Conservation (phyloP, 2,329 filamentous ascomycete genomes). For the Stagonosporopsis chrysanthemi region DNA sequence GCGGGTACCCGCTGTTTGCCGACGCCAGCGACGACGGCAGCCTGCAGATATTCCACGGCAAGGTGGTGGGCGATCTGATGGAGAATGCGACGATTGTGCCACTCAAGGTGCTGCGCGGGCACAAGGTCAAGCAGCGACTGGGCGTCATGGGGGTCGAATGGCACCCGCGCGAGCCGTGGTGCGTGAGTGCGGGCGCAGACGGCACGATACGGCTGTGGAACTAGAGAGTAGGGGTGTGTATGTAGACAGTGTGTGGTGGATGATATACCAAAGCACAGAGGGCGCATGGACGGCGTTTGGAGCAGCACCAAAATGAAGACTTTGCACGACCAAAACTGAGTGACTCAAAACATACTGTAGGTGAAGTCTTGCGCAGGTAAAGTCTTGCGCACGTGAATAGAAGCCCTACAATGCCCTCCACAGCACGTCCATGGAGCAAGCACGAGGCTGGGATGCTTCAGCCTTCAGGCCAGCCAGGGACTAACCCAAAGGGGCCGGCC, state of each 20-base stretch:
- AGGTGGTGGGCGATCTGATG: conserved; percentile 92
- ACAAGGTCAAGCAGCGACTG: conserved; percentile 83
- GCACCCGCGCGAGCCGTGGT: conserved; percentile 95
- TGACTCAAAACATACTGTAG: too few species aligned
- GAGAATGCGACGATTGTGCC: conserved; percentile 97
- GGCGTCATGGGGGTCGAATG: conserved; percentile 95
- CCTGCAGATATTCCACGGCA: conserved; percentile 95
- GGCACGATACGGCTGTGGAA: conserved; percentile 90
- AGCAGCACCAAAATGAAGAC: conserved; percentile 1
- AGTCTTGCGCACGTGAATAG: too few species aligned
- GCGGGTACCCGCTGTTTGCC: conserved; percentile 82
- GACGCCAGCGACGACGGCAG: conserved; percentile 95
- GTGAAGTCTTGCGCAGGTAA: too few species aligned
- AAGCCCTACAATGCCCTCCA: too few species aligned
- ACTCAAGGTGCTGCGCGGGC: conserved; percentile 89
- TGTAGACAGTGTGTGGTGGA: background rate
- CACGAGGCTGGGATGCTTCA: conserved; percentile 11
- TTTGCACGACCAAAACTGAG: background rate
- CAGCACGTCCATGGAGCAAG: background rate
- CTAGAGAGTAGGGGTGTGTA: conserved; percentile 28
- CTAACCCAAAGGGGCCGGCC: conserved; percentile 1
- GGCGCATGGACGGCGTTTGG: background rate
- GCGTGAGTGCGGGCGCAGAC: conserved; percentile 91
- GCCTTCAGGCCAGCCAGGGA: background rate
- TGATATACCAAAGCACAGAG: conserved; percentile 1